phyloP scores from a whole-genome alignment of 768 basidiomycete species.

The Boletus insuetus region DNA sequence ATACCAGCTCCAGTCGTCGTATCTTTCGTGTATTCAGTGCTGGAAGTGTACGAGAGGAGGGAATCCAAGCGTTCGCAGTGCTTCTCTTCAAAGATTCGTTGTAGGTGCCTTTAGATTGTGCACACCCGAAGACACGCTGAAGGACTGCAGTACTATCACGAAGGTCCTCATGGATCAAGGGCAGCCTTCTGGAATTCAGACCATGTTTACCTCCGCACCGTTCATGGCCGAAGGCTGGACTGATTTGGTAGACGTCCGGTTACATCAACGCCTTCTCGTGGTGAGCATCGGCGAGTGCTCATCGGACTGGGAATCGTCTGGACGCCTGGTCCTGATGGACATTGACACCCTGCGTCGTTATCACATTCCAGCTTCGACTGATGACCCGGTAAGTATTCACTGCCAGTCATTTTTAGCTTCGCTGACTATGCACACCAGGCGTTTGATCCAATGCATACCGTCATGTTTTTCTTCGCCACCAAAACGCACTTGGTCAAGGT shows the following conservation, averaged over 20 bases:
- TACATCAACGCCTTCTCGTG: slow-evolving; percentile 9
- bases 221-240: neutral
- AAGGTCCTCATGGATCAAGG: neutral
- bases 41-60: neutral
- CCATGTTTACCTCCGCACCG: neutral
- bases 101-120: neutral
- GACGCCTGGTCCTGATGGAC: slow-evolving; percentile 4
- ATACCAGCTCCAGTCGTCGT: neutral
- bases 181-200: neutral
- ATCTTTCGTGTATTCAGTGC: slow-evolving; percentile 1
- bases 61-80: slow-evolving; percentile 5
- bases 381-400: neutral
- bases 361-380: neutral
- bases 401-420: neutral
- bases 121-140: neutral
- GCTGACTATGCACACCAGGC: neutral
- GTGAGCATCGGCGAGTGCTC: slow-evolving; percentile 5
- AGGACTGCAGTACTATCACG: slow-evolving; percentile 2
- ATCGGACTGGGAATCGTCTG: slow-evolving; percentile 3
- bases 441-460: neutral
- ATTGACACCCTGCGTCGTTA: slow-evolving; percentile 5
- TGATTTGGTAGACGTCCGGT: neutral
- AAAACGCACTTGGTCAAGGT: slow-evolving; percentile 8
- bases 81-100: slow-evolving; percentile 1
- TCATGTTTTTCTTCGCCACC: slow-evolving; percentile 3